Evolutionary conservation across 768 basidiomycete genomes (phyloP), one percentile per base, ranked within the genome.

Genomic region (Steccherinum ochraceum): DNA sequence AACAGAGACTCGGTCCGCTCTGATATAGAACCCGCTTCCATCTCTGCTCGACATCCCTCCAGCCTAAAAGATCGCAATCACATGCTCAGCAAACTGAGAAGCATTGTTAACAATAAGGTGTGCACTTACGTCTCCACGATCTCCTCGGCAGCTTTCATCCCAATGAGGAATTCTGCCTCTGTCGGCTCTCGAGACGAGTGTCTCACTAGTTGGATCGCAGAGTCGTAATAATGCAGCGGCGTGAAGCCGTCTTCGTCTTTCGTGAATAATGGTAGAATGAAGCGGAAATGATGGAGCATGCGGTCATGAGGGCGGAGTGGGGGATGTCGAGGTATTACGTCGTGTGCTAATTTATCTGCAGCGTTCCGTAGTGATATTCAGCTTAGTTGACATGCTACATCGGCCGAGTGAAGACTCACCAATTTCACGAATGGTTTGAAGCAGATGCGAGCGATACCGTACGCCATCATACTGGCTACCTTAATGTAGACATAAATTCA

Each of bases 251-350:
- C 76, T 24, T 80, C 80, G 53, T 86, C 81, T 51, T 64, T 67
- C 62, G 69, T 40, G 65, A 80, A 51, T 1, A 91, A 72, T 0
- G 86, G 86, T 2, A 78, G 66, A 27, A 91, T 76, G 67, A 85
- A 88, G 40, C 88, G 82, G 61, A 89, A 86, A 63, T 90, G 87
- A 64, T 87, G 81, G 45, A 85, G 71, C 84, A 90, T 84, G 56
- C 87, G 82, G 3, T 75, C 74, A 63, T 87, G 83, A 2, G 88
- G 86, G 56, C 84, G 83, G 58, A 86, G 65, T 16, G 69, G 59
- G 12, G 88, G 89, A 48, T 86, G 79, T 30, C 79, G 77, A 24
- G 89, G 89, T 53, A 91, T 86, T 39, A 90, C 76, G 45, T 77
- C 64, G 56, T 82, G 87, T 24, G 87, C 84, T 43, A 86, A 74